Evolutionary conservation across 495 filamentous ascomycete species (phyloP), one percentile per base, ranked within the genome.

Genomic region (Talaromyces trachyspermus): DNA sequence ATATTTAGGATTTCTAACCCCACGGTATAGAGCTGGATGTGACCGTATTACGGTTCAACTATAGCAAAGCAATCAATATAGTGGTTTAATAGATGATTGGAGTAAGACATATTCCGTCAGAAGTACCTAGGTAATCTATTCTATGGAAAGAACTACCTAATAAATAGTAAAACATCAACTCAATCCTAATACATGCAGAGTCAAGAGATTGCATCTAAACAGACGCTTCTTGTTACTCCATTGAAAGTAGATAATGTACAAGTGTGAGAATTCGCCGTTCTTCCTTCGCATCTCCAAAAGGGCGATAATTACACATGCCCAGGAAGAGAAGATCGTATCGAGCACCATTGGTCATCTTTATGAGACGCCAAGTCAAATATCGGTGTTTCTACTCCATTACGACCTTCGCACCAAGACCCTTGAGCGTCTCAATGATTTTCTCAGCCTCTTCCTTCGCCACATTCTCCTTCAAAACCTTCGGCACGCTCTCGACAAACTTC

Each of bases 401-500:
- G 32, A 85, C 94, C 58, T 85, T 85, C 42, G 84, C 92, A 33
- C 92, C 92, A 22, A 99, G 71, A 55, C 74, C 91, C 79, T 95
- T 95, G 72, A 99, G 75, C 17, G 84, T 81, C 66, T 86, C 89
- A 30, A 96, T 75, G 56, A 97, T 95, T 86, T 99, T 99, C 80
- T 97, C 89, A 10, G 85, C 86, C 66, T 99, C 92, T 62, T 99
- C 92, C 78, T 97, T 99, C 26, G 90, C 86, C 60, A 99, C 88
- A 10, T 82, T 86, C 68, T 99, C 92, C 82, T 95, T 97, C 88
- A 99, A 83, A 58, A 86, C 71, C 86, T 99, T 99, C 53, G 92
- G 92, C 62, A 84, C 88, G 56, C 85, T 85, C 77, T 99, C 92
- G 54, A 97, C 92, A 68, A 99, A 99, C 77, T 99, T 99, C 84